Evolutionary conservation across 176 grass and related monocot species (phyloP).

Genomic region (Chrysopogon serrulatus): DNA sequence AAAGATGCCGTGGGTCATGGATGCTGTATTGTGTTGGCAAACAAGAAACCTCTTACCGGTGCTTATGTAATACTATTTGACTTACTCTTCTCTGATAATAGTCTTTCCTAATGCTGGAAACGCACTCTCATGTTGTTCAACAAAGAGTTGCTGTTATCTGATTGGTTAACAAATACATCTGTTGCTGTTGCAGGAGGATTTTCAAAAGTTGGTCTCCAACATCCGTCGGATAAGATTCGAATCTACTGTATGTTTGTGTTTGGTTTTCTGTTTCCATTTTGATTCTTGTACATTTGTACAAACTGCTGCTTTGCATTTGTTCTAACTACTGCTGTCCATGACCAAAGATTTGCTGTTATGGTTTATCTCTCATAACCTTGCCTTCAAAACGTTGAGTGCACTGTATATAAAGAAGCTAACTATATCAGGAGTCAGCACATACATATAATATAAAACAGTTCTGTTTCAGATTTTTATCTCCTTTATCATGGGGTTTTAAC

Average conservation of each 20-base stretch:
- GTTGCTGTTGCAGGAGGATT: conserved; percentile 8
- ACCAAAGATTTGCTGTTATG: neutral
- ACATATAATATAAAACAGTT: too few relatives aligned
- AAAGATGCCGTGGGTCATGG: conserved; percentile 51
- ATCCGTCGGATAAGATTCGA: conserved; percentile 80
- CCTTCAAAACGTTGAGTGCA: neutral
- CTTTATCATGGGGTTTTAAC: neutral
- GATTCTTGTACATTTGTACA: neutral
- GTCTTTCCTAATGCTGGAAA: neutral
- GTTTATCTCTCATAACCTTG: neutral
- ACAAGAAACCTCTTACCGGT: conserved; percentile 90
- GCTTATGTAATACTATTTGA: conserved; percentile 43
- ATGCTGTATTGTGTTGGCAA: conserved; percentile 70
- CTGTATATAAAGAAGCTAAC: neutral
- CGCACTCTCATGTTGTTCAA: neutral
- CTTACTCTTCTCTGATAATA: neutral
- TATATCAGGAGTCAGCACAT: neutral
- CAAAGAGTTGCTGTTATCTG: neutral
- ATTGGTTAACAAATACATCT: neutral
- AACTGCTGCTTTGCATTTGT: neutral
- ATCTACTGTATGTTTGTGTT: conserved; percentile 73
- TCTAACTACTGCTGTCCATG: neutral
- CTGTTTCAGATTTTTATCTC: neutral
- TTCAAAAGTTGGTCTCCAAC: conserved; percentile 61
- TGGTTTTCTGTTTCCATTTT: neutral